Base-by-base conservation (phyloP, 176 grass and related monocot genomes). In the Hordeum marinum region DNA sequence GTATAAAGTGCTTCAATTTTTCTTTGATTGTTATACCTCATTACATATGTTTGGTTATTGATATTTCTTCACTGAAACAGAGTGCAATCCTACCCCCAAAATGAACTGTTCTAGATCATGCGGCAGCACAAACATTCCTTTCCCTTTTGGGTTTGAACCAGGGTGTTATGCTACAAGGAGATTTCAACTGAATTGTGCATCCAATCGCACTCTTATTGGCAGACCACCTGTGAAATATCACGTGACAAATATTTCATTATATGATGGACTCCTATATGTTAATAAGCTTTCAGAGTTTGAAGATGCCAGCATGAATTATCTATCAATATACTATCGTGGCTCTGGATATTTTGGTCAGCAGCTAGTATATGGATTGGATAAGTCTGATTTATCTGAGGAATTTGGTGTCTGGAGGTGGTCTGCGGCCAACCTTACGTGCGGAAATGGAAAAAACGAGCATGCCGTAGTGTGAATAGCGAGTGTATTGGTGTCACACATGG, bases 261-360 rank as follows among this genome's bases (percentile, higher is more conserved):
- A 67, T 43, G 69, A 89, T 15, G 82, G 82, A 25, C 73, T 83
- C 4, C 5, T 89, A 26, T 79, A 73, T 83, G 81, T 89, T 27
- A 81, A 76, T 64, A 89, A 75, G 39, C 45, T 80, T 57, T 85
- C 67, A 43, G 78, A 85, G 18, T 60, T 63, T 81, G 70, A 74
- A 32, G 68, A 43, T 37, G 35, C 76, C 52, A 72, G 72, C 31
- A 73, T 67, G 32, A 72, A 74, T 58, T 86, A 50, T 86, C 4
- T 86, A 63, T 80, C 84, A 61, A 32, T 86, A 50, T 80, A 86
- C 39, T 86, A 86, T 11, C 21, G 84, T 72, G 84, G 39, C 45
- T 86, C 84, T 50, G 76, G 78, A 63, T 86, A 86, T 43, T 86
- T 86, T 48, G 12, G 84, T 57, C 76, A 86, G 66, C 84, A 86